Evolutionary conservation across 805 yeast species (phyloP).

Genomic region (Yarrowia yakushimensis): DNA sequence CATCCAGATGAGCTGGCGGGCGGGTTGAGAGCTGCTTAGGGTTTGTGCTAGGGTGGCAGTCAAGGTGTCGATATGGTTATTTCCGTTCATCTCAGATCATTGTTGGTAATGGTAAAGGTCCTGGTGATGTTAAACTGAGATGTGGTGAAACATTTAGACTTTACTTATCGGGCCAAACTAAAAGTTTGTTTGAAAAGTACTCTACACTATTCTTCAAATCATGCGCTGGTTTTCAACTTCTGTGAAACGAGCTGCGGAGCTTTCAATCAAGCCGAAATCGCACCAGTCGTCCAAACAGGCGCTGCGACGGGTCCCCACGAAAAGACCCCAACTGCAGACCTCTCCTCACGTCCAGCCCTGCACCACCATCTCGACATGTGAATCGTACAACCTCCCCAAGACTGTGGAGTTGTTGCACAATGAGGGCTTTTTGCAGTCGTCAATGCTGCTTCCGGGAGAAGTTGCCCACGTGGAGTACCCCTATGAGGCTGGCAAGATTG

Average conservation of each 20-base stretch:
- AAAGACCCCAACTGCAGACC: not conserved
- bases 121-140: too few species aligned
- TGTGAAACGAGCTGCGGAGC: not conserved
- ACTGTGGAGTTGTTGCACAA: constrained; percentile 43
- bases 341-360: constrained; percentile 42
- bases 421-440: constrained; percentile 40
- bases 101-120: too few species aligned
- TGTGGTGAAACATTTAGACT: too few species aligned
- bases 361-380: constrained; percentile 70
- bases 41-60: too few species aligned
- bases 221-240: constrained; percentile 7
- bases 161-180: not conserved
- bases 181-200: not conserved
- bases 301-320: not conserved
- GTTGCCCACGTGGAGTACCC: constrained; percentile 54
- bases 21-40: too few species aligned
- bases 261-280: constrained; percentile 6
- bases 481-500: constrained; percentile 35
- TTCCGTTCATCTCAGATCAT: too few species aligned
- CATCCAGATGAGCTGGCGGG: not conserved
- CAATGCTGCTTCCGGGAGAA: constrained; percentile 59
- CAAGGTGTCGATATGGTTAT: too few species aligned
- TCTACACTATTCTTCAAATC: too few species aligned
- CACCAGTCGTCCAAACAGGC: constrained; percentile 25
- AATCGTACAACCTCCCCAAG: constrained; percentile 56